Base-by-base conservation (phyloP, 2,329 filamentous ascomycete genomes). In the Fusarium xyrophilum region DNA sequence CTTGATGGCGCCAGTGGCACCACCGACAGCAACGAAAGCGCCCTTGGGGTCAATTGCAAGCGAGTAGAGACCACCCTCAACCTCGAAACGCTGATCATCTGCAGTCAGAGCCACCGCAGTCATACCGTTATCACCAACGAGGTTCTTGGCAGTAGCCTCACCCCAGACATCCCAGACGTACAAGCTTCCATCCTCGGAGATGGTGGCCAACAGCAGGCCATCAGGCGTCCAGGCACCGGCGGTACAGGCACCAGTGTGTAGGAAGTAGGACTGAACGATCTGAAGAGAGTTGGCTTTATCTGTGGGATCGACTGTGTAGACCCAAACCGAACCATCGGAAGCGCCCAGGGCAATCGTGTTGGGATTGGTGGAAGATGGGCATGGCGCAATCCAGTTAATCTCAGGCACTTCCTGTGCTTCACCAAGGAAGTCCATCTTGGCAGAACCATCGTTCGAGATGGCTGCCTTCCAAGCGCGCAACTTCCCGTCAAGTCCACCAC, bases 161-260 rank as follows among this genome's bases (percentile, higher is more conserved):
- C 93, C 92, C 81, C 93, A 97, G 17, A 94, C 91, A 76, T 98
- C 96, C 88, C 93, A 97, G 27, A 97, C 94, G 78, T 94, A 95
- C 61, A 99, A 85, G 72, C 90, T 94, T 60, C 89, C 87, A 79
- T 98, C 95, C 77, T 98, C 95, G 43, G 90, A 90, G 7, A 98
- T 93, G 1, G 94, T 97, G 10, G 92, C 93, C 3, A 99, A 86
- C 19, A 98, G 82, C 32, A 89, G 89, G 53, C 96, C 96, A 77
- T 97, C 94, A 7, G 92, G 86, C 0, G 93, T 93, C 94, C 96
- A 99, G 4, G 91, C 85, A 62, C 96, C 96, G 11, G 94, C 95
- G 3, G 96, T 98, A 81, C 92, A 96, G 30, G 92, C 82, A 21
- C 82, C 91, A 6, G 92, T 95, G 82, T 98, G 96, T 28, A 96